Base-by-base conservation (phyloP, 1,284 basidiomycete genomes). In the Fomitopsis betulina region DNA sequence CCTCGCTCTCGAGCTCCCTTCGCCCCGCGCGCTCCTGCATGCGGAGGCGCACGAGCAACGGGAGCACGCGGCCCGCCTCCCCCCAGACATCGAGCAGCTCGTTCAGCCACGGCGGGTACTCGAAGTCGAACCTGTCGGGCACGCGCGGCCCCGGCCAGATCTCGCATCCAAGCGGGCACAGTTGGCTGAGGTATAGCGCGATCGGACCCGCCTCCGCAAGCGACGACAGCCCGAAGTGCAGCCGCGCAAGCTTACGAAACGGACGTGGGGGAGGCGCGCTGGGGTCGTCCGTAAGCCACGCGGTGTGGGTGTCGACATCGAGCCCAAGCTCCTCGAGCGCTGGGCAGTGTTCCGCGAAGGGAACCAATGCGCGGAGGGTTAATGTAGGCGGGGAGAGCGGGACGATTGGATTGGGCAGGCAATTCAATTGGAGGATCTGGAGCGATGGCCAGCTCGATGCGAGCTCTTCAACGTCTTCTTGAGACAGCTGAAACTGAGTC, bases 271-370 rank as follows among this genome's bases (percentile, higher is more conserved):
- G 54, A n/a, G 25, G 25, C 8, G 15, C 33, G 12, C 17, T 5
- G 17, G n/a, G 17, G 9, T 25, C 27, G 55, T 21, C 60, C 62
- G 51, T 65, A 63, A 71, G 56, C 52, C 67, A 67, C 0, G 61
- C 58, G n/a, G 65, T 59, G 9, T 70, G 67, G 2, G 76, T 75
- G 60, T 80, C 65, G 57, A 86, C 53, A 68, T 80, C 86, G 6
- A 87, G 69, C 1, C 81, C 80, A n/a, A 87, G 76, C 42, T 73
- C 66, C 13, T 60, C 71, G 6, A 87, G 68, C 7, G 76, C 76
- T 0, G 79, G 80, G 58, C 85, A 87, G 63, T 83, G 76, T 15
- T 65, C 66, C 0, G 83, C 82, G 65, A 87, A 81, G 1, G 79
- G 77, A 5, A 80, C 54, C 21, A 86, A 75, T 0, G 82, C 77